Conservation (phyloP, 139 green algal genomes). For the Marvania coccoides region DNA sequence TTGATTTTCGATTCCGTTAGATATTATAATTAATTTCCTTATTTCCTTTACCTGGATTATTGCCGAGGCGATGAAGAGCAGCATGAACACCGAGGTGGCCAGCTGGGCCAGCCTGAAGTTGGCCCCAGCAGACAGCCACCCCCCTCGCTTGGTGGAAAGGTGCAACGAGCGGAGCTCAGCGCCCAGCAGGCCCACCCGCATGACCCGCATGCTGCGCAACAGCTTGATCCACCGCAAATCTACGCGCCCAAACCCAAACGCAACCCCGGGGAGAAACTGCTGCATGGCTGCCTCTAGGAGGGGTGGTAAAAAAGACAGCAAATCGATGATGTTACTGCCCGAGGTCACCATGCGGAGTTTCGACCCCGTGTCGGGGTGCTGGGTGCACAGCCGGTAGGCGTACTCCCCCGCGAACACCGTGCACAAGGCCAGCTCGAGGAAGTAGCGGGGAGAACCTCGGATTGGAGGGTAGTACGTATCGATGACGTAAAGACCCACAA, state of each 20-base stretch:
- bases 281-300: conserved; percentile 44
- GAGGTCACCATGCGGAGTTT: conserved; percentile 30
- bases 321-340: conserved; percentile 50
- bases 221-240: conserved; percentile 70
- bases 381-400: conserved; percentile 37
- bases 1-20: too few relatives aligned
- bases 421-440: conserved; percentile 51
- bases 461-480: conserved; percentile 53
- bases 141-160: conserved; percentile 31
- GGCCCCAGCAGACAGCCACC: conserved; percentile 41
- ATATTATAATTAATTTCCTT: too few relatives aligned
- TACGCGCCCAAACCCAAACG: conserved; percentile 24
- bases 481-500: conserved; percentile 70
- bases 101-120: conserved; percentile 69
- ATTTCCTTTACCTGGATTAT: too few relatives aligned
- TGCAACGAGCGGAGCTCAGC: conserved; percentile 58
- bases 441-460: conserved; percentile 34
- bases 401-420: conserved; percentile 57
- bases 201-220: conserved; percentile 60
- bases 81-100: conserved; percentile 51
- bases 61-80: conserved; percentile 50
- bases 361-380: conserved; percentile 9
- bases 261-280: conserved; percentile 5
- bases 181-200: conserved; percentile 57
- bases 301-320: conserved; percentile 61